These are phyloP conservation scores for Passalora sequoiae DNA, from an alignment of 2,329 filamentous ascomycete species.

Conservation along the genomic window DNA sequence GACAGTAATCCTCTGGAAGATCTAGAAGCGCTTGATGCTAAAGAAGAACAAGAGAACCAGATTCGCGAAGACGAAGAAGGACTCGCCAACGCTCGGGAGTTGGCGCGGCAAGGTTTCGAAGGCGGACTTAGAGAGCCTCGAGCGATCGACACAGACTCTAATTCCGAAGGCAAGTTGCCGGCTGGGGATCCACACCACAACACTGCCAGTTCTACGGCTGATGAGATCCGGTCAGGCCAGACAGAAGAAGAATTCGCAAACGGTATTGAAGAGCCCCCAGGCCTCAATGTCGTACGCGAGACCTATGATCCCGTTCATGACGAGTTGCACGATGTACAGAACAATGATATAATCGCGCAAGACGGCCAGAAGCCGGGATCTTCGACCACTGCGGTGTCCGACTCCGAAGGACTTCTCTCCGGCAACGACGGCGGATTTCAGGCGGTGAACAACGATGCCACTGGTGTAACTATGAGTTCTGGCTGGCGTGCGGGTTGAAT, in stretches of 20 bases:
- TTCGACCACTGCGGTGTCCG: conserved; percentile 1
- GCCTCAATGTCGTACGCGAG: conserved; percentile 1
- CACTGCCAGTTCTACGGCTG: neutral
- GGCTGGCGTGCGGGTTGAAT: conserved; percentile 6
- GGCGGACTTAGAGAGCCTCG: too few relatives aligned
- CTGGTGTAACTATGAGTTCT: conserved; percentile 3
- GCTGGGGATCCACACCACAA: neutral
- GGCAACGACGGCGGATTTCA: conserved; percentile 16
- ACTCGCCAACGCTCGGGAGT: conserved; percentile 28
- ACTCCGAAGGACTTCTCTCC: conserved; percentile 3
- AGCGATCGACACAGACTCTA: neutral
- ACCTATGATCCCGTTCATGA: conserved; percentile 17
- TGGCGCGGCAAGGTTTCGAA: conserved; percentile 29
- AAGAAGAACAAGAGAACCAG: conserved; percentile 29
- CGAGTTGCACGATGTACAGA: neutral
- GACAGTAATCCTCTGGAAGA: conserved; percentile 35
- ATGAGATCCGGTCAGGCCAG: neutral
- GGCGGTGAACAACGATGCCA: conserved; percentile 14
- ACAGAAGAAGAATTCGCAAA: too few relatives aligned
- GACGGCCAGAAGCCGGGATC: neutral
- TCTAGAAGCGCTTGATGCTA: conserved; percentile 31
- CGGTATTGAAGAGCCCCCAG: conserved; percentile 1
- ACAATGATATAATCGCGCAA: neutral
- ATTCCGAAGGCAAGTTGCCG: neutral
- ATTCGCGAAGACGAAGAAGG: conserved; percentile 30